Conservation (phyloP, 2,329 filamentous ascomycete species). For the Sporothrix inflata region DNA sequence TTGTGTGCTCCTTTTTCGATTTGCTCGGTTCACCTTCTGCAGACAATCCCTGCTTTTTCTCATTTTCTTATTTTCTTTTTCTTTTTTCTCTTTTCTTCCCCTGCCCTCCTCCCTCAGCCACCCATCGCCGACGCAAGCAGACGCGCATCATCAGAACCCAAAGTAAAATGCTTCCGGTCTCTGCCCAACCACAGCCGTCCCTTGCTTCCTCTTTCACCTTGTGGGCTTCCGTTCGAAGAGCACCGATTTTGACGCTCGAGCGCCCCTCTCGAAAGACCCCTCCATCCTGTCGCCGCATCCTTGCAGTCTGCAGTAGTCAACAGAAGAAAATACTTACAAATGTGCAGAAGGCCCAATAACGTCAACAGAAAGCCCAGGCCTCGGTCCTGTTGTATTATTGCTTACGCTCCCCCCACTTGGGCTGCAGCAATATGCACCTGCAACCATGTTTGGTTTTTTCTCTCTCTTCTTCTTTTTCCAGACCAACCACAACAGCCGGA, state of each 20-base stretch:
- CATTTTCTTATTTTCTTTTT: not conserved
- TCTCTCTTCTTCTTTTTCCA: not conserved
- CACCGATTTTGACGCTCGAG: too few species aligned
- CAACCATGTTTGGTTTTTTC: conserved; percentile 13
- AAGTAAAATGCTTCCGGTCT: not conserved
- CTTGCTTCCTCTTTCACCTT: not conserved
- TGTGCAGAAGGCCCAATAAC: too few species aligned
- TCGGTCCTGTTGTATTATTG: conserved; percentile 18
- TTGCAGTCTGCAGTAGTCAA: not conserved
- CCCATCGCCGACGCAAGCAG: too few species aligned
- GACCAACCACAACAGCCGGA: not conserved
- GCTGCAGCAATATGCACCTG: conserved; percentile 28
- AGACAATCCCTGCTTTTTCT: not conserved
- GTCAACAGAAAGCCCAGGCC: not conserved
- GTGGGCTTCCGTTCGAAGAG: not conserved
- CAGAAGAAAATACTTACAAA: not conserved
- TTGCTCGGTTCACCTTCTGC: not conserved
- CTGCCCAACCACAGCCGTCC: conserved; percentile 14
- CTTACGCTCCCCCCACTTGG: conserved; percentile 33
- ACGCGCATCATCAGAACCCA: not conserved
- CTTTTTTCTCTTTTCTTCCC: not conserved
- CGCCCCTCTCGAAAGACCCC: not conserved
- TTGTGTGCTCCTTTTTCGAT: not conserved
- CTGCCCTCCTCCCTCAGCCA: too few species aligned
- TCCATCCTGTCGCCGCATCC: not conserved